These are phyloP conservation scores for Gossypium aridum DNA, from an alignment of 441 rosid species.

Conservation along the genomic window DNA sequence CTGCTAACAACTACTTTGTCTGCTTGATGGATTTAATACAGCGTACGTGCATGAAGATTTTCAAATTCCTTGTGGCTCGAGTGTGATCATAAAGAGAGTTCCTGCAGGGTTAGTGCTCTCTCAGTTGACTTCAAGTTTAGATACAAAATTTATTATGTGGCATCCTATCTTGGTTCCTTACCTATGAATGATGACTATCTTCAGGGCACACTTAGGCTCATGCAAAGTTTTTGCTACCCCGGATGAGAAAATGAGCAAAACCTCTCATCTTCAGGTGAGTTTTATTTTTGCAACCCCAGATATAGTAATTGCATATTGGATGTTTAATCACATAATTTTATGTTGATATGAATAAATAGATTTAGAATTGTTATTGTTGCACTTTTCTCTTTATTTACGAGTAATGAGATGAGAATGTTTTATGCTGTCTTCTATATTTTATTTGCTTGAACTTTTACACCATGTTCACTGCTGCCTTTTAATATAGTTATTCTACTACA, in stretches of 20 bases:
- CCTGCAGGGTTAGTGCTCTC: constrained; percentile 29
- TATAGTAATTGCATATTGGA: not conserved
- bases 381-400: not conserved
- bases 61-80: constrained; percentile 35
- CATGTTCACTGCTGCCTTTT: not conserved
- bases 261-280: constrained; percentile 20
- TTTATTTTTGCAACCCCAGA: not conserved
- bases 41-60: constrained; percentile 30
- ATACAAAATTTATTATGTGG: not conserved
- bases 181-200: not conserved
- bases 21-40: constrained; percentile 17
- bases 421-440: not conserved
- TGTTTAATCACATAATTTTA: not conserved
- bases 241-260: constrained; percentile 3
- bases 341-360: not conserved
- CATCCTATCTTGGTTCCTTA: not conserved
- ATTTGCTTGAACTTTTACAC: not conserved
- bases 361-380: not conserved
- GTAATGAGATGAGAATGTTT: not conserved
- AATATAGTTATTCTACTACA: not conserved
- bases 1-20: not conserved
- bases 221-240: constrained; percentile 10
- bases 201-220: constrained; percentile 21
- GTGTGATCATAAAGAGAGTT: constrained; percentile 47
- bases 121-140: not conserved